Evolutionary conservation across 2,329 filamentous ascomycete species (phyloP).

Genomic region (Ceratocystis albifundus): DNA sequence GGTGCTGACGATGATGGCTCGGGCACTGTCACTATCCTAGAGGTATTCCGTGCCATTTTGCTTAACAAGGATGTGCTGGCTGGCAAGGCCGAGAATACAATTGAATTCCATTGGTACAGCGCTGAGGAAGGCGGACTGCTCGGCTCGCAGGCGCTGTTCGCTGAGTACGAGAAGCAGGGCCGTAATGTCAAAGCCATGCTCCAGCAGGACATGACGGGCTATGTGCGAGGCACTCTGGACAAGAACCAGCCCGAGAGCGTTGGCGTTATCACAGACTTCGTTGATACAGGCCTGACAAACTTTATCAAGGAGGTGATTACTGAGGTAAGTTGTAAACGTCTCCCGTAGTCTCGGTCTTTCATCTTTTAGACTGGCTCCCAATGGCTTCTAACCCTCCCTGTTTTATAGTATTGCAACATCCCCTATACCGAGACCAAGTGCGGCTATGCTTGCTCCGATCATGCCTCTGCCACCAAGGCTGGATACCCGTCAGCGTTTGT

Average conservation of each 20-base stretch:
- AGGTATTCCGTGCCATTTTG: conserved; percentile 73
- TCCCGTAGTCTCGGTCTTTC: not conserved
- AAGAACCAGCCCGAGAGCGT: conserved; percentile 74
- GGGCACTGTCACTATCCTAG: conserved; percentile 86
- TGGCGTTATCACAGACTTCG: conserved; percentile 85
- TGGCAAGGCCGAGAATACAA: conserved; percentile 67
- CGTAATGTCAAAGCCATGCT: conserved; percentile 89
- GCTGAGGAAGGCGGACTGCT: conserved; percentile 81
- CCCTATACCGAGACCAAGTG: conserved; percentile 80
- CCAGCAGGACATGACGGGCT: conserved; percentile 97
- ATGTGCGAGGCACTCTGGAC: conserved; percentile 68
- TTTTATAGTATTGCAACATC: conserved; percentile 62
- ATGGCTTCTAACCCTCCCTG: not conserved
- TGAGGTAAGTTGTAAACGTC: conserved; percentile 35
- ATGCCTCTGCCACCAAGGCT: conserved; percentile 54
- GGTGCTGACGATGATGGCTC: conserved; percentile 94
- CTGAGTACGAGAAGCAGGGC: conserved; percentile 58
- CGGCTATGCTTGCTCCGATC: conserved; percentile 72
- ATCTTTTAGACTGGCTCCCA: not conserved
- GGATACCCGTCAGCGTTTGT: conserved; percentile 56
- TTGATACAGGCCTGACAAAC: conserved; percentile 66
- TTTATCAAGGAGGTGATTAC: conserved; percentile 87
- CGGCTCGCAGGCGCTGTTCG: conserved; percentile 83
- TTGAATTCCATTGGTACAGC: conserved; percentile 96
- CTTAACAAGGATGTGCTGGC: conserved; percentile 56